Conservation (phyloP, 305 asterid genomes). For the Solanum hybrid region DNA sequence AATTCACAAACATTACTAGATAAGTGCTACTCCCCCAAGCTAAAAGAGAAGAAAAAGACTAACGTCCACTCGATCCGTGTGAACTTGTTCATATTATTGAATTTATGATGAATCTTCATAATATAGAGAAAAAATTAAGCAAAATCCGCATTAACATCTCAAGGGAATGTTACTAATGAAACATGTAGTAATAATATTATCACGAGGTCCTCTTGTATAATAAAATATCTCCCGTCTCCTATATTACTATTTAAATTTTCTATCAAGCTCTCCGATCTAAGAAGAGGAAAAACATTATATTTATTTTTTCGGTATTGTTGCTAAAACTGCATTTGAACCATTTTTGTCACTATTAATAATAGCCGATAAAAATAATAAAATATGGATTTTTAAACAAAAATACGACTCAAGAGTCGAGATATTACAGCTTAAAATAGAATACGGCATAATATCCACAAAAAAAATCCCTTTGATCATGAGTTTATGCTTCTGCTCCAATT, state of each 20-base stretch:
- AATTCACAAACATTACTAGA: not conserved
- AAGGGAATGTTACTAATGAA: not conserved
- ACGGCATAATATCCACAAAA: not conserved
- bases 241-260: no score
- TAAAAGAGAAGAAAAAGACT: not conserved
- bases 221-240: no score
- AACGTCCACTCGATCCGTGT: rapidly evolving
- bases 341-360: not conserved
- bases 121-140: no score
- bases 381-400: not conserved
- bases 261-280: no score
- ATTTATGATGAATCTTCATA: no score
- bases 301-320: not conserved
- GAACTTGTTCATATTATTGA: not conserved
- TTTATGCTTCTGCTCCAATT: slow-evolving; percentile 49
- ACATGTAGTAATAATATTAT: not conserved
- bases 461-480: slow-evolving; percentile 21
- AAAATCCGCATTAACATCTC: not conserved
- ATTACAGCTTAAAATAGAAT: not conserved
- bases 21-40: not conserved
- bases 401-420: not conserved
- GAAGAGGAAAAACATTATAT: no score
- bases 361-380: not conserved
- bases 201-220: no score
- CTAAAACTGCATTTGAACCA: not conserved